phyloP scores from a whole-genome alignment of 116 monocot species.

The Zostera marina region DNA sequence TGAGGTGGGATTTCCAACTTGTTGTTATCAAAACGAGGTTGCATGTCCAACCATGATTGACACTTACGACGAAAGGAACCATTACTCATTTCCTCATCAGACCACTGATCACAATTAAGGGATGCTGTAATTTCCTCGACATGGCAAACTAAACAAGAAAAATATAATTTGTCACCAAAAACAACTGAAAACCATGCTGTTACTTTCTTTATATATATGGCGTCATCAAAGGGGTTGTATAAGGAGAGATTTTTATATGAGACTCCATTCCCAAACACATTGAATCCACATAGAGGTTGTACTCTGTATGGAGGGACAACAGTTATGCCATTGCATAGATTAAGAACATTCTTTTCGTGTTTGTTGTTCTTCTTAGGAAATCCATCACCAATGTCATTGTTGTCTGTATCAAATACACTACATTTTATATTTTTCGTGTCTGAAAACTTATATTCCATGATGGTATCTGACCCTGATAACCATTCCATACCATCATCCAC shows the following conservation, averaged over 20 bases:
- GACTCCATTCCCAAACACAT: slow-evolving; percentile 14
- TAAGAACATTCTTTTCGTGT: slow-evolving; percentile 3
- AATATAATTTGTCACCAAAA: slow-evolving; percentile 14
- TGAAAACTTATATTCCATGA: slow-evolving; percentile 7
- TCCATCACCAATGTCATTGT: not conserved
- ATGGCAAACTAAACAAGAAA: slow-evolving; percentile 28
- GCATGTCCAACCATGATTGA: slow-evolving; percentile 21
- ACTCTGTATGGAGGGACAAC: slow-evolving; percentile 34
- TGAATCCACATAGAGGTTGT: slow-evolving; percentile 31
- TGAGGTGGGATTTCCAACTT: slow-evolving; percentile 38
- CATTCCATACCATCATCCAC: not conserved
- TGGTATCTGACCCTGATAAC: not conserved
- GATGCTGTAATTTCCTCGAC: slow-evolving; percentile 10
- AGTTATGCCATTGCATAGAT: slow-evolving; percentile 29
- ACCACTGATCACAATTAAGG: slow-evolving; percentile 11
- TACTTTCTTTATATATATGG: slow-evolving; percentile 47
- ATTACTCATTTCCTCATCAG: slow-evolving; percentile 2
- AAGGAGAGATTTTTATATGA: slow-evolving; percentile 34
- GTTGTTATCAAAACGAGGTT: slow-evolving; percentile 14
- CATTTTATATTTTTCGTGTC: slow-evolving; percentile 25
- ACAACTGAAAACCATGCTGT: slow-evolving; percentile 26
- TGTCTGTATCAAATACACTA: slow-evolving; percentile 11
- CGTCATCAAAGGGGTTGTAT: slow-evolving; percentile 46
- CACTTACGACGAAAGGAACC: slow-evolving; percentile 4
- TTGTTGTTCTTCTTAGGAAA: slow-evolving; percentile 1